A percentile compares a stretch with the other conserved stretches of the same genome.
Evolutionary conservation across 1,284 basidiomycete genomes (phyloP).

Genomic region (Spongispora temasekensis): DNA sequence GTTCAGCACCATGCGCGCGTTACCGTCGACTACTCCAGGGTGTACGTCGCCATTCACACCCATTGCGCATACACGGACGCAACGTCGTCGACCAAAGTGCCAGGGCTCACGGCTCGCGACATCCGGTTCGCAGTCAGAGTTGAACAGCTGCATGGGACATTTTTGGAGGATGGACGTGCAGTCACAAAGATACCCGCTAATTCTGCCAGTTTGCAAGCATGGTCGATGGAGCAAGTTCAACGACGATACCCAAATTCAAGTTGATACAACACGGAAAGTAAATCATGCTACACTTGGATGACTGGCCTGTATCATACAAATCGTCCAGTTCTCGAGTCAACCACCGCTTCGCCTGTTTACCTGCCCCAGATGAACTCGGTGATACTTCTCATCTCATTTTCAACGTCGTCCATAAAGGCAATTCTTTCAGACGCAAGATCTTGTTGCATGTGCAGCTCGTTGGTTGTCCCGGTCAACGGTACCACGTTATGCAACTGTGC

Average conservation of each 20-base stretch:
- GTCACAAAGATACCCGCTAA: slow-evolving; percentile 20
- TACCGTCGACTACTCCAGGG: slow-evolving; percentile 27
- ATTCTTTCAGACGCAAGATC: slow-evolving; percentile 53
- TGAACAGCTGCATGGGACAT: slow-evolving; percentile 26
- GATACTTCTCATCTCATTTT: slow-evolving; percentile 42
- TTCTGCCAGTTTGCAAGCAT: slow-evolving; percentile 12
- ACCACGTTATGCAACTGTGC: slow-evolving; percentile 61
- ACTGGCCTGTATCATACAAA: no score
- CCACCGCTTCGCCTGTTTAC: no score
- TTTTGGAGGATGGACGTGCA: slow-evolving; percentile 26
- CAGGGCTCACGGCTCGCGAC: slow-evolving; percentile 55
- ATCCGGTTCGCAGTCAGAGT: slow-evolving; percentile 46
- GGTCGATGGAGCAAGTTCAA: slow-evolving; percentile 30
- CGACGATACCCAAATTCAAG: slow-evolving; percentile 20
- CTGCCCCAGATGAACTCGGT: slow-evolving; percentile 36
- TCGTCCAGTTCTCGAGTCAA: no score
- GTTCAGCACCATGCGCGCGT: slow-evolving; percentile 33
- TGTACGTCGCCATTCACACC: slow-evolving; percentile 36
- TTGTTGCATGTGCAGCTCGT: slow-evolving; percentile 62
- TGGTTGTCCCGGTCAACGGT: slow-evolving; percentile 67
- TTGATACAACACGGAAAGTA: slow-evolving; percentile 2
- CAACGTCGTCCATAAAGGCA: slow-evolving; percentile 42
- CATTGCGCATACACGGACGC: slow-evolving; percentile 36
- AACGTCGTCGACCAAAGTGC: slow-evolving; percentile 21
- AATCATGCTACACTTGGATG: no score